Evolutionary conservation across 2,329 filamentous ascomycete species (phyloP), one percentile per base, ranked within the genome.

Genomic region (Neobulgaria alba): DNA sequence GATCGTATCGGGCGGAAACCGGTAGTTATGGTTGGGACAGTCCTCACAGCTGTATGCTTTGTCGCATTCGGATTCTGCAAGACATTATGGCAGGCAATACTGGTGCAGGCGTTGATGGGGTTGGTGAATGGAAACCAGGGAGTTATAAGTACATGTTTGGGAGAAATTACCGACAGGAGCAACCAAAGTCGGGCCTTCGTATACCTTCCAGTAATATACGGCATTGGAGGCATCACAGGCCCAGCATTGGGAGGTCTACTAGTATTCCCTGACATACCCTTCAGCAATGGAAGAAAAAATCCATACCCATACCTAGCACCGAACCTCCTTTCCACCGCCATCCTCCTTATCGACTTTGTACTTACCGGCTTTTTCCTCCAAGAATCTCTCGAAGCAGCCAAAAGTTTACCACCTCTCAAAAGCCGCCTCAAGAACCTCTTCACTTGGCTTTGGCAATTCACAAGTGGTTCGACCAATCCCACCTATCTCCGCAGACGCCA

Each of bases 151-250:
- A 95, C 92, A 0, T 94, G 90, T 36, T 63, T 98, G 36, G 92
- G 92, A 30, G 92, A 98, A 62, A 83, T 98, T 38, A 98, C 92
- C 2, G 89, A 96, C 59, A 79, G 87, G 40, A 92, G 83, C 49
- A 98, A 98, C 61, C 92, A 98, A 69, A 92, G 86, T 57, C 75
- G 76, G 39, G 92, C 88, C 0, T 98, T 98, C 56, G 92, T 85
- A 2, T 98, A 95, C 66, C 68, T 98, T 31, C 92, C 92, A 0
- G 83, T 96, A 29, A 82, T 96, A n/a, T 98, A 98, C 62, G 90
- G 90, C 3, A 69, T 98, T 23, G 92, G 92, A 14, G 86, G 85
- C 32, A 95, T 98, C 46, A 92, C 89, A 0, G 92, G 92, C 0
- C 92, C 92, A 0, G 79, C 93, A 1, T 65, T 96, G n/a, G 92